phyloP scores from a whole-genome alignment of 352 stramenopile species.

The Globisporangium mamillatum region DNA sequence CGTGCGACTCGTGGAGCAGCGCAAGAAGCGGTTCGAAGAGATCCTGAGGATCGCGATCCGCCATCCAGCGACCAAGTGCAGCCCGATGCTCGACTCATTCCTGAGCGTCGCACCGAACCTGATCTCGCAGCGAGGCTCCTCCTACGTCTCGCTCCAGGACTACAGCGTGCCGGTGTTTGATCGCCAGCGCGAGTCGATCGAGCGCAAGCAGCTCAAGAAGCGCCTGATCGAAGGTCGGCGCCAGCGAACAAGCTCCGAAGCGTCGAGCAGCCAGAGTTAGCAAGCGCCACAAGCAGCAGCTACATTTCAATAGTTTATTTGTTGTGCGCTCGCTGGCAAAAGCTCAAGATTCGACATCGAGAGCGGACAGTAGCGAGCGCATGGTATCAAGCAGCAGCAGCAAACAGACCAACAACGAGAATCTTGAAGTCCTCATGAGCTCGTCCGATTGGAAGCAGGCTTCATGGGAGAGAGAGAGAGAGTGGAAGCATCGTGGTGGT shows the following conservation, averaged over 20 bases:
- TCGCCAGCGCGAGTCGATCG: constrained; percentile 72
- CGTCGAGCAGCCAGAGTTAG: constrained; percentile 21
- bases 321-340: neutral
- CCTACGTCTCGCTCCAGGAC: constrained; percentile 50
- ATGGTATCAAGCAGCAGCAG: neutral
- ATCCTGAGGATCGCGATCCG: constrained; percentile 77
- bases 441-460: neutral
- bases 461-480: neutral
- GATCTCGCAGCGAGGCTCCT: constrained; percentile 44
- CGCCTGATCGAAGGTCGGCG: constrained; percentile 62
- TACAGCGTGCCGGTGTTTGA: constrained; percentile 78
- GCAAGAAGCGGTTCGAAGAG: constrained; percentile 79
- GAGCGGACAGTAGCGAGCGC: neutral
- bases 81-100: constrained; percentile 66
- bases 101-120: constrained; percentile 62
- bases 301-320: constrained; percentile 16
- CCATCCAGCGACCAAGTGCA: constrained; percentile 67
- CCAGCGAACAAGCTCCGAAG: constrained; percentile 30
- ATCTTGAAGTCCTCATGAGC: neutral
- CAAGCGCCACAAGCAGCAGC: too few relatives aligned
- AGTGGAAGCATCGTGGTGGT: neutral
- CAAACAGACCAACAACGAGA: neutral
- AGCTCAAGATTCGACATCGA: neutral
- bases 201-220: constrained; percentile 72
- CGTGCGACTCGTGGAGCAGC: constrained; percentile 71